Evolutionary conservation across 768 basidiomycete species (phyloP), one percentile per base, ranked within the genome.

Genomic region (Naematelia aurantialba): DNA sequence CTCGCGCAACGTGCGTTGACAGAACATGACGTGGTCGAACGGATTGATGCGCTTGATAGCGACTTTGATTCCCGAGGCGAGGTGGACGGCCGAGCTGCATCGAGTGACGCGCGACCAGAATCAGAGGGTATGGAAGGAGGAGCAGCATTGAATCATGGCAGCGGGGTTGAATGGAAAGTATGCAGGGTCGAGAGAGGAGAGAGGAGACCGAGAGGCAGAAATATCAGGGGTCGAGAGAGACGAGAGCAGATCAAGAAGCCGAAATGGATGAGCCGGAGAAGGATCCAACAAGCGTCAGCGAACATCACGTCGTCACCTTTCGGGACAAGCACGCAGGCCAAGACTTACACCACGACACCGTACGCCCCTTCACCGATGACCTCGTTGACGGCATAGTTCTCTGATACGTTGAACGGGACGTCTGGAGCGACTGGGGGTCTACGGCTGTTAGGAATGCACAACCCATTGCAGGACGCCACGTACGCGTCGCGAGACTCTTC

Each of bases 31-130:
- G 56, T 94, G 91, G 77, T 92, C 91, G 67, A 97, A 96, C 0
- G 93, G 93, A 0, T 88, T 85, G 75, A 98, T 96, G 66, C 89
- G 88, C 79, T 97, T 97, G 76, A 97, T 96, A 29, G 93, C 93
- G 48, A 98, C 93, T 79, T 86, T 89, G 45, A 88, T 83, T 45
- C 86, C 85, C 0, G 86, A 87, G 0, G 88, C 83, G 53, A 82
- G 76, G 75, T 94, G 90, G 5, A 89, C 78, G 5, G 91, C 91
- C 48, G 88, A 88, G 71, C 68, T 67, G 55, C 56, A 27, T 29
- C 17, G 46, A 58, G 52, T 26, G 25, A 12, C 25, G 47, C n/a
- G 11, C 24, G 24, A 22, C 12, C 12, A 22, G 22, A 49, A 12
- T 12, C 47, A 49, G 12, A 22, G 47, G 11, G 11, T 55, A 11